These are phyloP conservation scores for Artemisia argyi DNA, from an alignment of 129 eudicot genomes.

Conservation along the genomic window DNA sequence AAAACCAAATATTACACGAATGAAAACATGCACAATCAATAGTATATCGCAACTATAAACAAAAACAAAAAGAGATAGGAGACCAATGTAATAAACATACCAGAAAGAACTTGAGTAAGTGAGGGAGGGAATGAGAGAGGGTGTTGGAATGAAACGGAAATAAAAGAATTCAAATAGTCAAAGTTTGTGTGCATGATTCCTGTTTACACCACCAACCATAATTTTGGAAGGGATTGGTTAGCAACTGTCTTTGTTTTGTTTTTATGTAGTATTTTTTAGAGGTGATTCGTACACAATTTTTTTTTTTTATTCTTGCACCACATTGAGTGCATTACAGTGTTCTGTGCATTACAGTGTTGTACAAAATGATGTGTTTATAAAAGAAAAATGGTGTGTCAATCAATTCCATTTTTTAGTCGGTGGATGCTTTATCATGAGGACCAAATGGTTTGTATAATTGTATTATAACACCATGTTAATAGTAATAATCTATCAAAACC, in stretches of 20 bases:
- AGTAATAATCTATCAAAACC: no score
- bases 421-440: no score
- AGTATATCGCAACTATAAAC: background rate
- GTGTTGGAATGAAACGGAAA: conserved; percentile 4
- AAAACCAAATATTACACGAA: background rate
- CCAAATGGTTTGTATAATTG: no score
- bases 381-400: no score
- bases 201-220: conserved; percentile 13
- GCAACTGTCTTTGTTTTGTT: background rate
- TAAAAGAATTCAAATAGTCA: conserved; percentile 5
- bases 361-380: no score
- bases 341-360: no score
- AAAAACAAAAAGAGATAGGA: background rate
- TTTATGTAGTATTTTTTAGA: background rate
- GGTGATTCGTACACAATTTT: no score
- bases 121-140: background rate
- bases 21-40: background rate
- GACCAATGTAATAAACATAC: background rate
- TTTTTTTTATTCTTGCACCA: no score
- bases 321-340: no score
- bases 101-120: background rate
- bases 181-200: conserved; percentile 14
- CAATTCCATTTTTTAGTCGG: no score
- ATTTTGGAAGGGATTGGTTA: conserved; percentile 30
- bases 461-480: no score